A percentile compares a stretch with the other conserved stretches of the same genome.
These are phyloP conservation scores for Apophysomyces elegans DNA, from an alignment of 371 early-diverging fungal species.

Conservation along the genomic window DNA sequence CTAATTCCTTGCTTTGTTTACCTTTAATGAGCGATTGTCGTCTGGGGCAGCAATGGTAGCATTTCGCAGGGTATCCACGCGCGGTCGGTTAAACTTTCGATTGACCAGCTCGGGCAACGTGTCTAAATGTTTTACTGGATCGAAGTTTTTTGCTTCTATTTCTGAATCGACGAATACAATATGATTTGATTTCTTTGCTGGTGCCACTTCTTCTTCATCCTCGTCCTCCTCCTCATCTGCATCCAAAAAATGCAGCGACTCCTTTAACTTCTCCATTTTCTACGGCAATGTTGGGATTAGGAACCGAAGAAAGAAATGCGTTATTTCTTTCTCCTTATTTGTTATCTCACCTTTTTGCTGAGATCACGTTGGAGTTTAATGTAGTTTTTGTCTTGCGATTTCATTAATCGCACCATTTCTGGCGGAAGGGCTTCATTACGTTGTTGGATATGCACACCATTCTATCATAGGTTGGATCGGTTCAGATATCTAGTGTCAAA, in stretches of 20 bases:
- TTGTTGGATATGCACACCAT: slow-evolving; percentile 82
- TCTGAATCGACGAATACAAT: slow-evolving; percentile 91
- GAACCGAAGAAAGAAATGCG: background rate
- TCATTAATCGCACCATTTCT: slow-evolving; percentile 83
- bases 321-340: background rate
- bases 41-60: slow-evolving; percentile 43
- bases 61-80: slow-evolving; percentile 57
- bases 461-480: slow-evolving; percentile 29
- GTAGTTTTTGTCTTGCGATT: slow-evolving; percentile 92
- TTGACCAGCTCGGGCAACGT: slow-evolving; percentile 84
- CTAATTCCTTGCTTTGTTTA: slow-evolving; percentile 27
- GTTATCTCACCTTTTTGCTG: slow-evolving; percentile 66
- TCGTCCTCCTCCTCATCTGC: slow-evolving; percentile 55
- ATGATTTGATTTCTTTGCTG: slow-evolving; percentile 65
- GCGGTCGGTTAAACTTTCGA: slow-evolving; percentile 82
- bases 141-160: slow-evolving; percentile 70
- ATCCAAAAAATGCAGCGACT: slow-evolving; percentile 66
- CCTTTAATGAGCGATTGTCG: slow-evolving; percentile 20
- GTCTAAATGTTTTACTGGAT: slow-evolving; percentile 76
- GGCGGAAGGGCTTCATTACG: slow-evolving; percentile 73
- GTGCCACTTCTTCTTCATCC: slow-evolving; percentile 23
- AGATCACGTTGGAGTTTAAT: slow-evolving; percentile 80
- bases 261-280: slow-evolving; percentile 79
- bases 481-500: background rate
- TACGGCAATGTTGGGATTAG: slow-evolving; percentile 13